Evolutionary conservation across 768 basidiomycete genomes (phyloP).

Genomic region (Rickenella mellea): DNA sequence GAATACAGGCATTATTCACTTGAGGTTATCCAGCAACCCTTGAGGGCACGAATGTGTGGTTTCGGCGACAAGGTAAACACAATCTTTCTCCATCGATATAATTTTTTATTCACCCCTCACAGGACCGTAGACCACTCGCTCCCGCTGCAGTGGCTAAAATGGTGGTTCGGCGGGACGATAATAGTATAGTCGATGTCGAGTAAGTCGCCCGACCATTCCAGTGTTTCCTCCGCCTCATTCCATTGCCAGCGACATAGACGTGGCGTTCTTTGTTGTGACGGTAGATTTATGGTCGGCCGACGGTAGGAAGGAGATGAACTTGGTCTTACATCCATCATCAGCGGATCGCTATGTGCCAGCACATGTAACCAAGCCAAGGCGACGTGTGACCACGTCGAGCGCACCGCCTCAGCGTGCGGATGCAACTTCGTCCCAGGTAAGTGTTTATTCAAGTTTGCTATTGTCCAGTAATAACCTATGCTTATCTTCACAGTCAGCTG

Average conservation of each 20-base stretch:
- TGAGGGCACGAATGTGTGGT: slow-evolving; percentile 91
- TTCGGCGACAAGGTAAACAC: slow-evolving; percentile 84
- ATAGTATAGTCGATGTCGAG: slow-evolving; percentile 66
- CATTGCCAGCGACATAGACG: slow-evolving; percentile 63
- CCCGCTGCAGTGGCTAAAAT: slow-evolving; percentile 87
- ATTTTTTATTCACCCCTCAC: slow-evolving; percentile 12
- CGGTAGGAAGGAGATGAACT: slow-evolving; percentile 75
- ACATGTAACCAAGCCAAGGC: slow-evolving; percentile 28
- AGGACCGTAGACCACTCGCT: slow-evolving; percentile 89
- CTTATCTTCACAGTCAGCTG: slow-evolving; percentile 11
- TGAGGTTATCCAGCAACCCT: slow-evolving; percentile 79
- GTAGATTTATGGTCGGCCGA: slow-evolving; percentile 91
- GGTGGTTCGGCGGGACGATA: slow-evolving; percentile 60
- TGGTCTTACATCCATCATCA: slow-evolving; percentile 80
- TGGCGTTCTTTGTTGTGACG: slow-evolving; percentile 81
- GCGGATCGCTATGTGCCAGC: slow-evolving; percentile 62
- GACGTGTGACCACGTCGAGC: not conserved
- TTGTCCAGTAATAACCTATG: no score
- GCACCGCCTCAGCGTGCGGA: slow-evolving; percentile 4
- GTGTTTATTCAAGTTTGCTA: slow-evolving; percentile 6
- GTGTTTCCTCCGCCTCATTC: not conserved
- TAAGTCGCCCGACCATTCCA: slow-evolving; percentile 26
- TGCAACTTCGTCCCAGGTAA: not conserved
- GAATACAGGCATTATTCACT: slow-evolving; percentile 64
- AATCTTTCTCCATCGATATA: slow-evolving; percentile 6